These are phyloP conservation scores for Entamoeba invadens DNA, from an alignment of 208 protist genomes.

Conservation along the genomic window DNA sequence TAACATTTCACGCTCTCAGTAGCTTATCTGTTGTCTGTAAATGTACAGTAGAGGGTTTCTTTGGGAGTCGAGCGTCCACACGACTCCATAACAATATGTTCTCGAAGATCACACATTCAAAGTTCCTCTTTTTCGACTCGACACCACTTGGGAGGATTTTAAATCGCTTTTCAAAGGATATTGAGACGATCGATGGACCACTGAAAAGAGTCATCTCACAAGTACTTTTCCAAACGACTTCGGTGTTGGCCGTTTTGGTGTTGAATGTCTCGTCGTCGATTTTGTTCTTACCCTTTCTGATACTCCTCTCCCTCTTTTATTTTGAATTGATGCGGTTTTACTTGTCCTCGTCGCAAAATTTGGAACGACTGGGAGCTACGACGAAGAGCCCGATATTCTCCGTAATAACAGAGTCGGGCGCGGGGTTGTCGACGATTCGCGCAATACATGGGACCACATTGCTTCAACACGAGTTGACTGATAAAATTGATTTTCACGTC, in stretches of 20 bases:
- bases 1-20: not conserved
- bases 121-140: constrained; percentile 15
- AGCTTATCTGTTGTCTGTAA: not conserved
- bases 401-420: constrained; percentile 62
- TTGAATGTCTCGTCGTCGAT: not conserved
- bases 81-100: not conserved
- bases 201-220: not conserved
- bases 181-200: constrained; percentile 4
- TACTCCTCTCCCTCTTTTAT: not conserved
- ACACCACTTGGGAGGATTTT: constrained; percentile 21
- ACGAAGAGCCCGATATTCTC: constrained; percentile 67
- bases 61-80: not conserved
- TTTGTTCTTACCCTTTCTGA: not conserved
- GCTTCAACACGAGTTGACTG: not conserved
- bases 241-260: not conserved
- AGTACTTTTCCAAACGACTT: no score
- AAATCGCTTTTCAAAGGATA: constrained; percentile 24
- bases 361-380: constrained; percentile 57
- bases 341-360: constrained; percentile 43
- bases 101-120: not conserved
- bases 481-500: not conserved
- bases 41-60: not conserved
- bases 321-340: not conserved
- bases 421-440: constrained; percentile 56
- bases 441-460: constrained; percentile 38